Base-by-base conservation (phyloP, 164 flowering plant species). In the Saururus chinensis region DNA sequence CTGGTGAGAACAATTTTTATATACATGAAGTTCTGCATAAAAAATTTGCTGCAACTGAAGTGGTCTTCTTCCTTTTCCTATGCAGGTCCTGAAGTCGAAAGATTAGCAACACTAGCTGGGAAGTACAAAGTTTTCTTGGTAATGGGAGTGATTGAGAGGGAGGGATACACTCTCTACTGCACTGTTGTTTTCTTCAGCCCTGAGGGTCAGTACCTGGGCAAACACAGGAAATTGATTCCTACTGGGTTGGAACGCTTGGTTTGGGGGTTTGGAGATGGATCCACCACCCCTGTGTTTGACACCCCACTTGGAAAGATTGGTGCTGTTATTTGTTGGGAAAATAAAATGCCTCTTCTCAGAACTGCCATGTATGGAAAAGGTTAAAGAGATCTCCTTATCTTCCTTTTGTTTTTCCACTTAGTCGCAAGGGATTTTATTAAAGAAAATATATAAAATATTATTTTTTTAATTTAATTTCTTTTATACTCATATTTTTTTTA, bases 231-330 rank as follows among this genome's bases (percentile, higher is more conserved):
- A 70, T 45, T 93, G 45, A 90, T 93, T 92, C 99, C 97, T 22
- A 93, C 97, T 22, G 89, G 87, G 20, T 53, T 88, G 66, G 97
- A 93, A 70, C 92, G 92, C 21, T 64, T 85, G 9, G 83, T 90
- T 21, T 93, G 99, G 99, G 97, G 97, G 4, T 90, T 88, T 70
- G 99, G 97, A 24, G 99, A 93, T 75, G 97, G 97, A 37, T 90
- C 99, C 1, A 88, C 95, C 8, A 77, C 88, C 62, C 97, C 97
- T 1, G 96, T 93, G 42, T 87, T 75, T 74, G 95, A 90, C 11
- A 90, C 97, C 63, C 77, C 89, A 16, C 56, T 88, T 66, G 98
- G 97, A 23, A 90, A 88, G 69, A 82, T 90, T 22, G 96, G 99
- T 68, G 96, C 91, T 52, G 88, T 88, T 54, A 85, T 93, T 59